Percentiles rank a stretch among this genome's conserved stretches.
Evolutionary conservation across 306 rosid species (phyloP).

Genomic region (Prunus salicina): DNA sequence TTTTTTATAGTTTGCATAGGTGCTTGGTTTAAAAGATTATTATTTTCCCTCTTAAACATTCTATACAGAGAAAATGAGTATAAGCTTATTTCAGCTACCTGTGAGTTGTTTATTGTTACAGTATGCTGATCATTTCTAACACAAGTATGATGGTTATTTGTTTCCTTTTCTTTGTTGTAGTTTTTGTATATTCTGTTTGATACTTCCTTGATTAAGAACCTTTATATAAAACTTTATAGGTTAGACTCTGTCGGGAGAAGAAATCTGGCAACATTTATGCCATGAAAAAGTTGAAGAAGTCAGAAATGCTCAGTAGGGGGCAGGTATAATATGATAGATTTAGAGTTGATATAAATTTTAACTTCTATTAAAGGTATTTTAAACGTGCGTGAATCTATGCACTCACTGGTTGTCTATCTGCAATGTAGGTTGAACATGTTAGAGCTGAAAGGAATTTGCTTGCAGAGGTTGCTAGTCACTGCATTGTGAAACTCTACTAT

Average conservation of each 20-base stretch:
- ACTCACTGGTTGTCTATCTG: conserved; percentile 8
- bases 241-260: conserved; percentile 54
- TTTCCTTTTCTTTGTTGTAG: not conserved
- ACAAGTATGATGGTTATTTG: conserved; percentile 9
- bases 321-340: conserved; percentile 34
- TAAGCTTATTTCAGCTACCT: conserved; percentile 5
- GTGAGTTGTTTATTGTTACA: not conserved
- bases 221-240: conserved; percentile 29
- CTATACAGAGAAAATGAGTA: not conserved
- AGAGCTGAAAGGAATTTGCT: conserved; percentile 91
- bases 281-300: conserved; percentile 62
- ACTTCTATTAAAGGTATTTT: not conserved
- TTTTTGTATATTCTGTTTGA: not conserved
- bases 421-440: conserved; percentile 57
- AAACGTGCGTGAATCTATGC: not conserved
- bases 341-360: not conserved
- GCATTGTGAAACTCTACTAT: conserved; percentile 91
- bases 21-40: not conserved
- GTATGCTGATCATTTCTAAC: not conserved
- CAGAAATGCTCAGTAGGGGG: conserved; percentile 69
- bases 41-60: not conserved
- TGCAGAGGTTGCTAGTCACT: conserved; percentile 88
- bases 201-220: conserved; percentile 11
- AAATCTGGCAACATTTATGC: conserved; percentile 57
- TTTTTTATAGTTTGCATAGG: conserved; percentile 6